A percentile compares a stretch with the other conserved stretches of the same genome.
Evolutionary conservation across 73 alveolate genomes (phyloP).

Genomic region (Diophrys sp.): DNA sequence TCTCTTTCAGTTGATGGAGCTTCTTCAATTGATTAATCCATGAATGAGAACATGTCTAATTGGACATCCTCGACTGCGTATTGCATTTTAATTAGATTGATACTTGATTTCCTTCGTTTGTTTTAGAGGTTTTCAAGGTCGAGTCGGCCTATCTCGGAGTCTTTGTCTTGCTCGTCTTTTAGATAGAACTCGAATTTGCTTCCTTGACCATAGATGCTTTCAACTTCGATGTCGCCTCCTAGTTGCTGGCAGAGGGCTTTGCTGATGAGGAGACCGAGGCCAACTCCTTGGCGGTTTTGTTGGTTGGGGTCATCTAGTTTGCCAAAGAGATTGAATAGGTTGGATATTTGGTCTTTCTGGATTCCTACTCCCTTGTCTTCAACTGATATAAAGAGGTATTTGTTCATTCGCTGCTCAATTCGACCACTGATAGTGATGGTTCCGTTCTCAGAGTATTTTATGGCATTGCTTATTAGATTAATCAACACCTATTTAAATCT

Average conservation of each 20-base stretch:
- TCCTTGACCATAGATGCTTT: conserved; percentile 5
- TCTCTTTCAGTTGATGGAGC: too few species aligned
- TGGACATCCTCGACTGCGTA: too few species aligned
- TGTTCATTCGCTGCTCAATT: neutral
- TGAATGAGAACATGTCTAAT: too few species aligned
- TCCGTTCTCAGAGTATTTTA: conserved; percentile 34
- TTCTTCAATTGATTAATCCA: neutral
- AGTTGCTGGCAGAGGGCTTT: neutral
- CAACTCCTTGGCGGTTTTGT: conserved; percentile 15
- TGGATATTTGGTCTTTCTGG: neutral
- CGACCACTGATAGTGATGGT: neutral
- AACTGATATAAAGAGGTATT: neutral
- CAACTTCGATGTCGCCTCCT: conserved; percentile 26
- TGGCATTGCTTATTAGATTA: conserved; percentile 25
- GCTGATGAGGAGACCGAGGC: conserved; percentile 19
- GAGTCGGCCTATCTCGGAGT: neutral
- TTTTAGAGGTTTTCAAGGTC: neutral
- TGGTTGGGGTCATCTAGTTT: conserved; percentile 4
- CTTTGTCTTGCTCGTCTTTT: neutral
- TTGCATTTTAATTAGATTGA: too few species aligned
- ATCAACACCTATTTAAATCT: conserved; percentile 25
- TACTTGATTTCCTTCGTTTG: neutral
- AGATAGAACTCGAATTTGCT: conserved; percentile 2
- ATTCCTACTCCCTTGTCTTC: conserved; percentile 44
- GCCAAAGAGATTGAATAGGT: conserved; percentile 12